phyloP scores from a whole-genome alignment of 441 rosid species.

The Capsella rubella region DNA sequence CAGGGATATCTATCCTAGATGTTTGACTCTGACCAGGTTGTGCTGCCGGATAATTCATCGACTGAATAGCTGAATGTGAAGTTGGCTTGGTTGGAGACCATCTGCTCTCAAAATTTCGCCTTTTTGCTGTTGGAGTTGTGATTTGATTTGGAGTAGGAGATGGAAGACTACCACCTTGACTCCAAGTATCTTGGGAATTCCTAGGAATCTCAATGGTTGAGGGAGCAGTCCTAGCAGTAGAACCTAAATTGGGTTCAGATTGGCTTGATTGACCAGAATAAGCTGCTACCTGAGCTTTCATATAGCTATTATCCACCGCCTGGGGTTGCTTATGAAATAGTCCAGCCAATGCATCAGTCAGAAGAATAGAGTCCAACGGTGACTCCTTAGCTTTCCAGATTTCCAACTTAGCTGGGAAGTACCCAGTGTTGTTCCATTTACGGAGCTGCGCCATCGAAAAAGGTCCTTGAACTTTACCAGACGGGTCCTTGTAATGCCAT shows the following conservation, averaged over 20 bases:
- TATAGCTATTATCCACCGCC: constrained; percentile 44
- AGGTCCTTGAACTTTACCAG: constrained; percentile 94
- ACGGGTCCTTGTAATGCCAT: constrained; percentile 93
- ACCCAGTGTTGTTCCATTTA: constrained; percentile 92
- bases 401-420: constrained; percentile 83
- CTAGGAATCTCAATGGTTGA: constrained; percentile 63
- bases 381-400: constrained; percentile 78
- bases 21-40: constrained; percentile 45
- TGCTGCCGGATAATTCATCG: constrained; percentile 39
- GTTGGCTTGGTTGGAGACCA: constrained; percentile 72
- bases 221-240: constrained; percentile 48
- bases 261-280: constrained; percentile 41
- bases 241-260: constrained; percentile 48
- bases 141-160: constrained; percentile 88
- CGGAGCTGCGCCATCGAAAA: constrained; percentile 91
- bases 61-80: constrained; percentile 47
- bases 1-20: constrained; percentile 49
- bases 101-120: constrained; percentile 58
- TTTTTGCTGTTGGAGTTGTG: constrained; percentile 48
- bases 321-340: constrained; percentile 62
- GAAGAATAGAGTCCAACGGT: constrained; percentile 72
- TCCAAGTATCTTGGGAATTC: constrained; percentile 62
- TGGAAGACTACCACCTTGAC: constrained; percentile 73
- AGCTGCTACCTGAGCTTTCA: constrained; percentile 50
- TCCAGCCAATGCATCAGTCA: constrained; percentile 79